phyloP scores from a whole-genome alignment of 768 basidiomycete species.

The Auricularia cornea region DNA sequence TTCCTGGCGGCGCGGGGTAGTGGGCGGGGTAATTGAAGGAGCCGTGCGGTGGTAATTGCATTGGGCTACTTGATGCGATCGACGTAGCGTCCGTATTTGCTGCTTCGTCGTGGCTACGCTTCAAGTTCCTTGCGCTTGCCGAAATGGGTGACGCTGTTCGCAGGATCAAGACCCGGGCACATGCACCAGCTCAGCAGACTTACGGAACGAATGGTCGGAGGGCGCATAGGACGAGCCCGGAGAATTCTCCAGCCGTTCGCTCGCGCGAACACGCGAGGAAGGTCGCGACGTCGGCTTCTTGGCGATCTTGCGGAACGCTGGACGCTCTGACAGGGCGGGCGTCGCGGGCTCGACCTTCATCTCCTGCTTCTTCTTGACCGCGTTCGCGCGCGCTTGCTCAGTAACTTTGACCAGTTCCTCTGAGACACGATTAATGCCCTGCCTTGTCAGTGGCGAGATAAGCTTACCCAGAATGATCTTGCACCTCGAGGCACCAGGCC shows the following conservation, averaged over 20 bases:
- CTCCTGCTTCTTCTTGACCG: not conserved
- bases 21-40: not conserved
- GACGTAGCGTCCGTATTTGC: not conserved
- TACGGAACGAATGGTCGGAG: not conserved
- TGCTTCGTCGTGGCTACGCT: not conserved
- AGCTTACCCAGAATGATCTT: constrained; percentile 24
- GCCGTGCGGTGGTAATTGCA: not conserved
- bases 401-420: constrained; percentile 13
- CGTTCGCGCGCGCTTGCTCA: not conserved
- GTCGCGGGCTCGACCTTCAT: not conserved
- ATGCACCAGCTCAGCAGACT: not conserved
- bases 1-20: not conserved
- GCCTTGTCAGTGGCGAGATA: not conserved
- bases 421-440: not conserved
- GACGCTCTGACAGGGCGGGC: not conserved
- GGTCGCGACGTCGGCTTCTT: not conserved
- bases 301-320: not conserved
- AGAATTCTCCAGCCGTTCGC: not conserved
- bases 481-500: constrained; percentile 85
- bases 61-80: not conserved
- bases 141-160: not conserved
- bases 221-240: not conserved
- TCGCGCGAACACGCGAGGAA: not conserved
- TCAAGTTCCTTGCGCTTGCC: not conserved
- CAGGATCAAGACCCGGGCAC: not conserved